These are phyloP conservation scores for Carallia brachiata DNA, from an alignment of 345 rosid species.

Conservation along the genomic window DNA sequence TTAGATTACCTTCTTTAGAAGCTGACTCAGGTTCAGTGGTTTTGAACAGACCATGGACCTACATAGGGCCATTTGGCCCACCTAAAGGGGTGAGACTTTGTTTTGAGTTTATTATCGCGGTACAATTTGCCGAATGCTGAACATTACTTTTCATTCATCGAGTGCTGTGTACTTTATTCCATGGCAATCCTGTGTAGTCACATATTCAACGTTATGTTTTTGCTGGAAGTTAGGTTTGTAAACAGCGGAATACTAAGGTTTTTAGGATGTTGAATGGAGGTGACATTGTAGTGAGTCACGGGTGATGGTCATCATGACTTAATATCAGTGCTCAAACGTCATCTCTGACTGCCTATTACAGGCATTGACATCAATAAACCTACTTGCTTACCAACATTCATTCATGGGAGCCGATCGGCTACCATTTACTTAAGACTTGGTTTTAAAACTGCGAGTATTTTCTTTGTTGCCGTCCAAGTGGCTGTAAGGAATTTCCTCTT, in stretches of 20 bases:
- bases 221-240: background rate
- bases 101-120: background rate
- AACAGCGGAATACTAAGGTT: background rate
- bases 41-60: slow-evolving; percentile 62
- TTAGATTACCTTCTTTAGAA: slow-evolving; percentile 71
- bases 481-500: background rate
- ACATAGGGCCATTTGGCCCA: slow-evolving; percentile 44
- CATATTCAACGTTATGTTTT: slow-evolving; percentile 1
- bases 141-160: background rate
- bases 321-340: background rate
- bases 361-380: too few species aligned
- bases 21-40: slow-evolving; percentile 46
- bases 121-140: background rate
- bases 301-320: background rate
- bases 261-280: background rate
- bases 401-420: too few species aligned
- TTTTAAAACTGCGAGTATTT: background rate
- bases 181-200: background rate
- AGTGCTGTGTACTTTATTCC: background rate
- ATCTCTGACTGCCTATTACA: background rate
- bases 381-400: too few species aligned
- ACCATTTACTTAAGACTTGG: too few species aligned
- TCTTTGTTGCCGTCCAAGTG: background rate
- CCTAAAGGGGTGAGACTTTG: slow-evolving; percentile 55
- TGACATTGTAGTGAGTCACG: slow-evolving; percentile 4